A percentile compares a stretch with the other conserved stretches of the same genome.
phyloP scores from a whole-genome alignment of 495 filamentous ascomycete species.

The Patellaria atrata region DNA sequence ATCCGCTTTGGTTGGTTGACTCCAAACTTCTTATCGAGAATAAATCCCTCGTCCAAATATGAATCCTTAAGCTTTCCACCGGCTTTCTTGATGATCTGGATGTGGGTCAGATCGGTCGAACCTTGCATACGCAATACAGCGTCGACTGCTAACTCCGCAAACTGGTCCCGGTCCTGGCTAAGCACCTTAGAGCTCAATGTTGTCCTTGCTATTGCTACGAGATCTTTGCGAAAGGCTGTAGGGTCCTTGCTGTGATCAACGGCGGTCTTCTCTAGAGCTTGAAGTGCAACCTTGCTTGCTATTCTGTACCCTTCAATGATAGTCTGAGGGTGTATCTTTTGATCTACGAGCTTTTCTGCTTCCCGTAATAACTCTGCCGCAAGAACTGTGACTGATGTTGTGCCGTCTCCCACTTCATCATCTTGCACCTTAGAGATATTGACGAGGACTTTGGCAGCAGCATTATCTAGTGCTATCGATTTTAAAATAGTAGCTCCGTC shows the following conservation, averaged over 20 bases:
- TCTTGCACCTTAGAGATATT: constrained; percentile 99
- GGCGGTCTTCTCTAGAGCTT: constrained; percentile 67
- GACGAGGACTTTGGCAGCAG: constrained; percentile 90
- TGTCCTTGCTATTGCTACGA: constrained; percentile 83
- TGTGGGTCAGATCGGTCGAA: constrained; percentile 89
- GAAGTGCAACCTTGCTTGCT: constrained; percentile 75
- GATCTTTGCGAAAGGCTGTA: constrained; percentile 74
- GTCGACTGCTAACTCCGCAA: constrained; percentile 80
- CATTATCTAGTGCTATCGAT: constrained; percentile 97
- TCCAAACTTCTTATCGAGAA: constrained; percentile 95
- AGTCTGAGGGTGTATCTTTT: constrained; percentile 97
- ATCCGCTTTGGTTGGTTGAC: constrained; percentile 96
- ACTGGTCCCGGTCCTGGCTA: constrained; percentile 84
- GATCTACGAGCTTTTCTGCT: constrained; percentile 89
- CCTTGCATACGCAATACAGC: constrained; percentile 82
- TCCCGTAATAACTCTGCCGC: constrained; percentile 91
- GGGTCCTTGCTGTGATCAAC: constrained; percentile 77
- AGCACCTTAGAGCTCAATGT: constrained; percentile 96
- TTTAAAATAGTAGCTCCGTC: constrained; percentile 97
- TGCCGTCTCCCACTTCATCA: constrained; percentile 95
- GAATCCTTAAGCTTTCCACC: constrained; percentile 95
- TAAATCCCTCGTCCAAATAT: constrained; percentile 95
- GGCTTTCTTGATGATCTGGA: constrained; percentile 98
- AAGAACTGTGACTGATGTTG: constrained; percentile 80
- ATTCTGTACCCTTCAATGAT: constrained; percentile 99